Evolutionary conservation across 768 basidiomycete genomes (phyloP).

Genomic region (Thelephora aurantiotincta): DNA sequence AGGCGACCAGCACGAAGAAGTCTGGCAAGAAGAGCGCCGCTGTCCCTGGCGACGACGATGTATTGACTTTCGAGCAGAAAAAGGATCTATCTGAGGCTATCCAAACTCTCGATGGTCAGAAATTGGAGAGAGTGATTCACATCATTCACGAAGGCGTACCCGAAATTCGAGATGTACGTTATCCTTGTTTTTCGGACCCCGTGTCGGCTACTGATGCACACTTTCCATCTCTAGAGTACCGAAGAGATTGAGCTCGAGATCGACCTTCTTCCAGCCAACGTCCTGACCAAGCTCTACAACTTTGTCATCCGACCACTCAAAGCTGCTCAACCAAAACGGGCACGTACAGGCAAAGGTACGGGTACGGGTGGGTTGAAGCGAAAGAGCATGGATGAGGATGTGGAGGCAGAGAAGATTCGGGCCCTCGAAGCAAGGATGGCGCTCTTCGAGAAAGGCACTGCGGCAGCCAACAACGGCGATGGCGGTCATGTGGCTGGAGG

Average conservation of each 20-base stretch:
- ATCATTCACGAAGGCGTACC: conserved; percentile 93
- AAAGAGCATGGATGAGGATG: conserved; percentile 95
- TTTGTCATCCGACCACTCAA: conserved; percentile 79
- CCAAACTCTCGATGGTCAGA: conserved; percentile 63
- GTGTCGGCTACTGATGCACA: conserved; percentile 7
- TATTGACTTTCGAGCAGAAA: conserved; percentile 92
- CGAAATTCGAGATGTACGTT: conserved; percentile 84
- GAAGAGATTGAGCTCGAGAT: conserved; percentile 99
- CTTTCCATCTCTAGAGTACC: conserved; percentile 47
- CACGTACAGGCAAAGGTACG: conserved; percentile 63
- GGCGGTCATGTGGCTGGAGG: conserved; percentile 16
- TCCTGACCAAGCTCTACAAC: conserved; percentile 90
- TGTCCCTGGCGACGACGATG: conserved; percentile 44
- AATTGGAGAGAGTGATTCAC: conserved; percentile 81
- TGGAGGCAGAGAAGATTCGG: conserved; percentile 90
- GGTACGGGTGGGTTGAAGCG: conserved; percentile 85
- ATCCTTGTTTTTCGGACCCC: conserved; percentile 3
- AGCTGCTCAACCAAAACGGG: conserved; percentile 31
- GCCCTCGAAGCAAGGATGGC: conserved; percentile 80
- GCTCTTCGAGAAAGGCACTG: conserved; percentile 53
- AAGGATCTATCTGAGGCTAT: conserved; percentile 96
- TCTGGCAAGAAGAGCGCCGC: conserved; percentile 47
- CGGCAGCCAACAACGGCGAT: conserved; percentile 17
- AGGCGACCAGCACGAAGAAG: conserved; percentile 30
- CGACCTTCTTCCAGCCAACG: conserved; percentile 73